Evolutionary conservation across 2,329 filamentous ascomycete species (phyloP).

Genomic region (Epichloe gansuensis): DNA sequence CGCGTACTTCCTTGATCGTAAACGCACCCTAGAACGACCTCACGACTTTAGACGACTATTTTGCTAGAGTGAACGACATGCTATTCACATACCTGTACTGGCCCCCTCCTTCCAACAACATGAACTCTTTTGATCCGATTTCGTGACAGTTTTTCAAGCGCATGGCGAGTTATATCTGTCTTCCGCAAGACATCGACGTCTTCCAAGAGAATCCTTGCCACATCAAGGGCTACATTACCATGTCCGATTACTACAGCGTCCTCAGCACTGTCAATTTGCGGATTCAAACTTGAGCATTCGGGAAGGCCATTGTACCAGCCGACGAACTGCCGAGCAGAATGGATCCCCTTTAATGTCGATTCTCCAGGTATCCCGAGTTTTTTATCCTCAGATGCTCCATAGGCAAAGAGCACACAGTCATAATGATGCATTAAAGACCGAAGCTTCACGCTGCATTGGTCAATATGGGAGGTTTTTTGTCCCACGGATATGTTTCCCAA

Average conservation of each 20-base stretch:
- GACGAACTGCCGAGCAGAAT: constrained; percentile 85
- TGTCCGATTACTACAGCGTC: constrained; percentile 85
- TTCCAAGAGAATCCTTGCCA: constrained; percentile 75
- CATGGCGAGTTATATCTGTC: constrained; percentile 83
- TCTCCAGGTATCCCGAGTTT: constrained; percentile 72
- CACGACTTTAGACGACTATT: neutral
- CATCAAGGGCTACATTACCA: constrained; percentile 90
- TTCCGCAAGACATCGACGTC: constrained; percentile 58
- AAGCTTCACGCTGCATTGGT: constrained; percentile 47
- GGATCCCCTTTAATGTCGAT: constrained; percentile 54
- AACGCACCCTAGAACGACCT: constrained; percentile 58
- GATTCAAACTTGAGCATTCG: constrained; percentile 59
- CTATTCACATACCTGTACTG: constrained; percentile 54
- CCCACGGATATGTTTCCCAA: constrained; percentile 82
- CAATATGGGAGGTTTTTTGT: constrained; percentile 25
- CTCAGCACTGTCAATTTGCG: constrained; percentile 61
- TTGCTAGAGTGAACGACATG: neutral
- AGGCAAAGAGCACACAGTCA: constrained; percentile 83
- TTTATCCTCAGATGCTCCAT: constrained; percentile 77
- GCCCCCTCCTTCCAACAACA: constrained; percentile 80
- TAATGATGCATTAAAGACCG: constrained; percentile 64
- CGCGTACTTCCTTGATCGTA: constrained; percentile 87
- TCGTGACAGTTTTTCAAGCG: constrained; percentile 56
- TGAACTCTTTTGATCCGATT: constrained; percentile 69
- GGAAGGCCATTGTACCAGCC: constrained; percentile 98